Base-by-base conservation (phyloP, 495 filamentous ascomycete genomes). In the Penicillium canescens region DNA sequence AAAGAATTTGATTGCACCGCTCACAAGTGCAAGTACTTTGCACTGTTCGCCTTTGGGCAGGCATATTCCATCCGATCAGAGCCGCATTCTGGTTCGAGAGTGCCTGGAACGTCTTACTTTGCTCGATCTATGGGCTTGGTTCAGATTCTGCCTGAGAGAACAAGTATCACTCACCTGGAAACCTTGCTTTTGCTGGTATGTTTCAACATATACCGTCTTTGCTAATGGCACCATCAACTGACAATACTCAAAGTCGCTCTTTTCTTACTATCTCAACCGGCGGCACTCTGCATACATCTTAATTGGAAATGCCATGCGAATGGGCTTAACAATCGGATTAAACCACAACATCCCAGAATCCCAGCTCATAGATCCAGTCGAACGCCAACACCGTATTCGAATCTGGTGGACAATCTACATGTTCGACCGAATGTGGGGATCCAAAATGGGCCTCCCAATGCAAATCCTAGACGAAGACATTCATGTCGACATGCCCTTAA, bases 401-500 rank as follows among this genome's bases (percentile, higher is more conserved):
- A 71, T 77, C 23, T 77, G 74, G 74, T 77, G 74, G 74, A 75
- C 74, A 18, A 73, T 76, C 40, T 78, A 78, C 55, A 74, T 74
- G 31, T 77, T 78, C 48, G 74, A 78, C 46, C 69, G 73, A 28
- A 75, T 76, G 70, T 77, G 72, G 73, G 71, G 69, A 14, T 75
- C 73, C 9, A 77, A 73, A 38, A 74, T 77, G 68, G 75, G 75
- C 6, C 62, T 76, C 1, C 73, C 74, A 3, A 66, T 72, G 56
- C 71, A 76, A 54, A 74, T 78, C 26, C 67, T 69, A 31, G 75
- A 78, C 46, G 75, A 78, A 41, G 75, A 77, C 42, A 77, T 77
- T 39, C 72, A 78, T 39, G 64, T 78, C 33, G 73, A 76, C 50
- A 69, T 77, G 63, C 74, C 75, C 20, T 72, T 63, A 7, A 65